Base-by-base conservation (phyloP, 2,329 filamentous ascomycete genomes). In the Colletotrichum tanaceti region DNA sequence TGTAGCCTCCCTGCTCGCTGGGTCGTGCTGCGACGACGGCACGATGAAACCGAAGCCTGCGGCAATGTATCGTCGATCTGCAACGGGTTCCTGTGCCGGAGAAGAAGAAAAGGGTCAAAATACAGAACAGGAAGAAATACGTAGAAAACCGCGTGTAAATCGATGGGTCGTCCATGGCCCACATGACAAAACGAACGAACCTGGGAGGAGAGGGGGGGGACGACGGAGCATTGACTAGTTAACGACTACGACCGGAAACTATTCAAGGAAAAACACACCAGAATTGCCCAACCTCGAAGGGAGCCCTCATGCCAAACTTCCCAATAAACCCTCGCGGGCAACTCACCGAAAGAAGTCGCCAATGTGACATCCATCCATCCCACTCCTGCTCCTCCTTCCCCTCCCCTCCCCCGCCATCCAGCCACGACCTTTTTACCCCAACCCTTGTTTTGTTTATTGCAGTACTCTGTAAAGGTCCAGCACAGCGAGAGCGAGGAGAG, bases 51-150 rank as follows among this genome's bases (percentile, higher is more conserved):
- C 32, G 32, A 53, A 22, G 5, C 38, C 28, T 22, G 50, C 18
- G 50, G 32, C 28, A 53, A 53, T 38, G 4, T 32, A 32, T 9
- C 20, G 47, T 65, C 57, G 57, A 65, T 65, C 63, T 47, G 38
- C 46, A 16, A 39, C 24, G 22, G 24, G 39, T 50, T 39, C 38
- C 59, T 20, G 43, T 28, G 38, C 59, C 13, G 20, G 46, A 44
- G 32, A 24, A 20, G 20, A 47, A 13, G 14, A 16, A 47, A 24
- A 5, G 7, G 32, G n/a, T n/a, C n/a, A n/a, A n/a, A n/a, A n/a
- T n/a, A n/a, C n/a, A n/a, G n/a, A n/a, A n/a, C n/a, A 28, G 7
- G 2, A 9, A 32, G 28, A 7, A 32, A 52, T 4, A 52, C 35
- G 14, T 44, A 9, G 16, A 44, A 46, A 46, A 20, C 43, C 20